These are phyloP conservation scores for Thalassia testudinum DNA, from an alignment of 116 monocot genomes.

Conservation along the genomic window DNA sequence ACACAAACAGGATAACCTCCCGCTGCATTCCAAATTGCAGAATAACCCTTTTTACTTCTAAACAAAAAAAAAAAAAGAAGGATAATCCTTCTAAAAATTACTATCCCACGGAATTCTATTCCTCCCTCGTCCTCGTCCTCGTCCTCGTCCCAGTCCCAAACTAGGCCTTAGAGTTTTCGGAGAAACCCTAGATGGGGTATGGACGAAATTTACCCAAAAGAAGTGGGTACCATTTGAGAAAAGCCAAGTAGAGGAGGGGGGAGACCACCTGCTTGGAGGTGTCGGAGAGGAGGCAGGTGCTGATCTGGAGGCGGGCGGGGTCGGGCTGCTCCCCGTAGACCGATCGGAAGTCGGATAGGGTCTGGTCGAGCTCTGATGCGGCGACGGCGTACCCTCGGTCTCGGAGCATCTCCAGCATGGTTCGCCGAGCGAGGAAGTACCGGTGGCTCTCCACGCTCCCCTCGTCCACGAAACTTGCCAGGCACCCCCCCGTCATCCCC, in stretches of 20 bases:
- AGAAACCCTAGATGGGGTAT: too few relatives aligned
- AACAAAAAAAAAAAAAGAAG: too few relatives aligned
- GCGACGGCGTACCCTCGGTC: conserved; percentile 65
- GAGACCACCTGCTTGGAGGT: conserved; percentile 42
- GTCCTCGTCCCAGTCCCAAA: too few relatives aligned
- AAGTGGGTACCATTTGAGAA: too few relatives aligned
- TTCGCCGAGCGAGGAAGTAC: conserved; percentile 65
- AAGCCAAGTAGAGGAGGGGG: not conserved
- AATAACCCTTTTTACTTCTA: too few relatives aligned
- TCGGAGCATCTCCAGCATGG: conserved; percentile 71
- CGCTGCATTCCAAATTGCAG: too few relatives aligned
- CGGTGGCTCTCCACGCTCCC: conserved; percentile 76
- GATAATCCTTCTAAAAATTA: too few relatives aligned
- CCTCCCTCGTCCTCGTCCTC: too few relatives aligned
- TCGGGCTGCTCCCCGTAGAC: conserved; percentile 25
- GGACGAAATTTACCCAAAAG: too few relatives aligned
- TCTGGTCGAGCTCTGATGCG: conserved; percentile 22
- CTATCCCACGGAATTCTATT: too few relatives aligned
- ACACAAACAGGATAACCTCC: too few relatives aligned
- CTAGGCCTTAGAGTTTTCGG: too few relatives aligned
- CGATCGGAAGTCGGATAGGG: conserved; percentile 49
- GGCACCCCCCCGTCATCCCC: conserved; percentile 12
- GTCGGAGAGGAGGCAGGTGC: conserved; percentile 26
- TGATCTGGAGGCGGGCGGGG: conserved; percentile 33
- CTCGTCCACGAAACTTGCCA: conserved; percentile 37